A percentile compares a stretch with the other conserved stretches of the same genome.
Conservation (phyloP, 441 rosid species). For the Rhodomyrtus psidioides region DNA sequence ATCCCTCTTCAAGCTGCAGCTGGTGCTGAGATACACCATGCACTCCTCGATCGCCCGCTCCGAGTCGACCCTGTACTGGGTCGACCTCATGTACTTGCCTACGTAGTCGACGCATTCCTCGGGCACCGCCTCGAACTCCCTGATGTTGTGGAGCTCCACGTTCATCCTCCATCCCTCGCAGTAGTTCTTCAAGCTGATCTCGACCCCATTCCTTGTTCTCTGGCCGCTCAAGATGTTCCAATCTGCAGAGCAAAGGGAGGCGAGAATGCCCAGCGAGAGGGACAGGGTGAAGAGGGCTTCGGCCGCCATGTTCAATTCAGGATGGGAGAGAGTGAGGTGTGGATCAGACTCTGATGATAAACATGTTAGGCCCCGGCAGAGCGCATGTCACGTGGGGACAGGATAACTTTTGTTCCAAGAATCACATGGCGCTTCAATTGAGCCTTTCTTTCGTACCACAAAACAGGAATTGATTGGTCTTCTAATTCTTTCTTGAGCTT, state of each 20-base stretch:
- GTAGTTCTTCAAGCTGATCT: slow-evolving; percentile 32
- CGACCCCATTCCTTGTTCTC: slow-evolving; percentile 1
- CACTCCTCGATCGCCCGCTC: slow-evolving; percentile 40
- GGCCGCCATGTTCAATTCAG: not conserved
- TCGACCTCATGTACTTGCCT: slow-evolving; percentile 44
- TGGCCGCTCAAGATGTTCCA: slow-evolving; percentile 59
- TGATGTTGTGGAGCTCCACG: slow-evolving; percentile 60
- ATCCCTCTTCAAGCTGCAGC: slow-evolving; percentile 32
- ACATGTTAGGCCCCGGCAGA: not conserved
- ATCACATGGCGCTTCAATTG: not conserved
- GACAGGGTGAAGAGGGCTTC: not conserved
- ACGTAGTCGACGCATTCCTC: slow-evolving; percentile 40
- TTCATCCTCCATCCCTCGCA: slow-evolving; percentile 70
- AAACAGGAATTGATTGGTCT: not conserved
- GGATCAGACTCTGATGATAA: not conserved
- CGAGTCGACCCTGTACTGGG: slow-evolving; percentile 46
- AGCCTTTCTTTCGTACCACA: not conserved
- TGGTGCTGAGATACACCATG: slow-evolving; percentile 30
- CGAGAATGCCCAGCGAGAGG: not conserved
- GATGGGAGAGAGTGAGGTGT: not conserved
- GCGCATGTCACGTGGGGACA: not conserved
- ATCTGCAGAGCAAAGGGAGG: slow-evolving; percentile 31
- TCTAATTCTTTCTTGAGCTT: not conserved
- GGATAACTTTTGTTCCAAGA: not conserved
- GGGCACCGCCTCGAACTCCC: slow-evolving; percentile 46